Percentiles rank a stretch among this genome's conserved stretches.
Conservation (phyloP, 176 grass and related monocot species). For the Pontederia crassipes region DNA sequence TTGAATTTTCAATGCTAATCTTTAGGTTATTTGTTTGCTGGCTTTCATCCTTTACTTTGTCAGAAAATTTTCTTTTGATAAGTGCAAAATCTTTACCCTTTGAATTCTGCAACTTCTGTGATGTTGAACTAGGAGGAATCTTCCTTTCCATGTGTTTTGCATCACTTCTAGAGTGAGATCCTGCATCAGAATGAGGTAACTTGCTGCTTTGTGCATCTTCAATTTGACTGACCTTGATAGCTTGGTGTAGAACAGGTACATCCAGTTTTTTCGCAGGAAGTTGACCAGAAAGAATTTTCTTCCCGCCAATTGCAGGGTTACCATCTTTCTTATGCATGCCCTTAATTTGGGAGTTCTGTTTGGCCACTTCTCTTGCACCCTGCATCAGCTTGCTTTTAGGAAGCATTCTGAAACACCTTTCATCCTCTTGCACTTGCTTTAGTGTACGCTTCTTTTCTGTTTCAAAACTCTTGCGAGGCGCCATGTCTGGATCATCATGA, state of each 20-base stretch:
- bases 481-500: background rate
- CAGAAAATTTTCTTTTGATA: conserved; percentile 6
- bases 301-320: background rate
- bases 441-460: background rate
- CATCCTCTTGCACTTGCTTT: too few species aligned
- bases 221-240: background rate
- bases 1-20: conserved; percentile 5
- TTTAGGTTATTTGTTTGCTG: conserved; percentile 6
- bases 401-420: too few species aligned
- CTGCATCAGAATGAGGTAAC: background rate
- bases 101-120: conserved; percentile 1
- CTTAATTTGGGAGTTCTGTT: background rate
- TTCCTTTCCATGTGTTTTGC: background rate
- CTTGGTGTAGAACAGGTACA: background rate
- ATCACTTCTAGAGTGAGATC: background rate
- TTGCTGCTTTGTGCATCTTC: conserved; percentile 4
- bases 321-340: background rate
- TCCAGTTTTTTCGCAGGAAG: background rate
- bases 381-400: too few species aligned
- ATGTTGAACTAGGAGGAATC: background rate
- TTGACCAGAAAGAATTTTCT: background rate
- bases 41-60: conserved; percentile 10
- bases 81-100: conserved; percentile 3
- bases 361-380: too few species aligned
- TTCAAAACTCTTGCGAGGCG: background rate